Percentiles rank a stretch among this genome's conserved stretches.
These are phyloP conservation scores for Eucalyptus dawsonii DNA, from an alignment of 345 rosid genomes.

Conservation along the genomic window DNA sequence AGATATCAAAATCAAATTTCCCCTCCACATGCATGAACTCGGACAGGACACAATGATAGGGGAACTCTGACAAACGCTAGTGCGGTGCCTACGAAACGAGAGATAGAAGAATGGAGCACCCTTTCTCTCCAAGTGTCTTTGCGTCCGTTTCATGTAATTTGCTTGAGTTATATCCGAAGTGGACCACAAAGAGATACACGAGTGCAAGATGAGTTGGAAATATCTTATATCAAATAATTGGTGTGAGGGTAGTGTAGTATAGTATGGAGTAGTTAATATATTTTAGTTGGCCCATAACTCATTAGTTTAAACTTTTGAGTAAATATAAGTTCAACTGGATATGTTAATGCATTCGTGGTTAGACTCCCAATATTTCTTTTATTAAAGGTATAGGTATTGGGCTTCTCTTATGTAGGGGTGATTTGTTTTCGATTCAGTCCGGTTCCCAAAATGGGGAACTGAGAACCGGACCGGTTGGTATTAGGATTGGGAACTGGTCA, in stretches of 20 bases:
- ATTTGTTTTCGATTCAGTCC: no score
- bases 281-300: rapidly evolving
- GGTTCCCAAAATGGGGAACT: no score
- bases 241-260: no score
- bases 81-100: background rate
- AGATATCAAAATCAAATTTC: background rate
- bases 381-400: background rate
- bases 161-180: background rate
- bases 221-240: background rate
- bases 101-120: background rate
- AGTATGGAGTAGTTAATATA: background rate
- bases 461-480: no score
- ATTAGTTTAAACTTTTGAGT: background rate
- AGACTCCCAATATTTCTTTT: background rate
- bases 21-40: background rate
- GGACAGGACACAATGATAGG: background rate
- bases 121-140: background rate
- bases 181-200: background rate
- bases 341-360: background rate
- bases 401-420: background rate
- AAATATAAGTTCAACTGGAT: background rate
- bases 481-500: no score
- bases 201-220: background rate
- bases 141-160: background rate
- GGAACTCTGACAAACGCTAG: background rate